Evolutionary conservation across 2,329 filamentous ascomycete genomes (phyloP), one percentile per base, ranked within the genome.

Genomic region (Ophiocordyceps australis): DNA sequence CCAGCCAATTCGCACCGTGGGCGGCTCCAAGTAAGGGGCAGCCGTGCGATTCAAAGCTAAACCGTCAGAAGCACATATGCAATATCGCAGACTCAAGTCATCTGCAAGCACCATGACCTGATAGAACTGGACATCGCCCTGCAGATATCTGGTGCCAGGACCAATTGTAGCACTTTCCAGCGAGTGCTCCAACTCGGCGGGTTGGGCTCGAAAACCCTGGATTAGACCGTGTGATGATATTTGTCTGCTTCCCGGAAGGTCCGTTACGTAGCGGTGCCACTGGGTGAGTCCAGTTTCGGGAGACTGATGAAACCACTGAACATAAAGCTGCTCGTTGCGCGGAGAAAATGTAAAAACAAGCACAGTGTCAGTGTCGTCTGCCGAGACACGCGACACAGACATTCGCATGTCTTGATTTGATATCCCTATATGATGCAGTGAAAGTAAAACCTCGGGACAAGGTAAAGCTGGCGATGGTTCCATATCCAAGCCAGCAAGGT

Each of bases 101-200:
- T 46, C 41, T 5, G 41, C 49, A 3, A 68, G 34, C 9, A 49
- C 42, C 27, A 49, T 53, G 10, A 62, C 33, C 31, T 67, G 61
- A 27, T 56, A 64, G 33, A 65, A 62, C 13, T 46, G 44, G 3
- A 56, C 38, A 4, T 42, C 42, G 14, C 46, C 33, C 4, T 45
- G 33, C 8, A 40, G 30, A 26, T 58, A 54, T 9, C 35, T 28
- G 12, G 35, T 35, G 10, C 49, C 49, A 3, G 36, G 29, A 1
- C 42, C 42, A 10, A 28, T 22, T 1, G 34, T 21, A 6, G 28
- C 22, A 7, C 29, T 22, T 6, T 25, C 24, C 5, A 30, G 22
- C 12, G 28, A 28, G 14, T 24, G 13, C 3, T 26, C 25, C 1
- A 53, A 33, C 10, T 32, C 32, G 10, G 39, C 37, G 3, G 43